Percentiles rank a stretch among this genome's conserved stretches.
phyloP scores from a whole-genome alignment of 192 early-diverging fungal species.

The Martensiomyces pterosporus region DNA sequence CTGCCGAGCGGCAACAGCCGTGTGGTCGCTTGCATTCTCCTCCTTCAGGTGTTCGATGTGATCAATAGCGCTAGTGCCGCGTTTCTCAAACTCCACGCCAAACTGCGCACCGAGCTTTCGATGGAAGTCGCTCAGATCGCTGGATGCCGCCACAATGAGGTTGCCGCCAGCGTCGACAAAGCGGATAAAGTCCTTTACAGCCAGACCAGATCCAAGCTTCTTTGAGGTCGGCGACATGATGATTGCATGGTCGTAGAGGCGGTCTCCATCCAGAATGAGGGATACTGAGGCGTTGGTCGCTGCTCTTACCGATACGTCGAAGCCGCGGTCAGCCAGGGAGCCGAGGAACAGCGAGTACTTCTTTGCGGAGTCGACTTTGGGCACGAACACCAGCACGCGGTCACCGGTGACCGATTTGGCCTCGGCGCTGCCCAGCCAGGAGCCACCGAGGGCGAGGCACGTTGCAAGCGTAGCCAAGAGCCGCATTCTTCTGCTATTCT shows the following conservation, averaged over 20 bases:
- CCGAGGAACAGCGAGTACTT: constrained; percentile 53
- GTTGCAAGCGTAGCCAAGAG: constrained; percentile 6
- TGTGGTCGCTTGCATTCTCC: constrained; percentile 49
- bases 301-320: constrained; percentile 53
- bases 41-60: constrained; percentile 54
- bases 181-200: constrained; percentile 61
- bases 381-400: constrained; percentile 67
- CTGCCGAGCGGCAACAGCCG: constrained; percentile 53
- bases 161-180: constrained; percentile 93
- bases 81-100: constrained; percentile 78
- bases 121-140: constrained; percentile 60
- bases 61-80: constrained; percentile 68
- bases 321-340: constrained; percentile 49
- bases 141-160: constrained; percentile 67
- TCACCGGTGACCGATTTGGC: constrained; percentile 64
- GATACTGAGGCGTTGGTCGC: constrained; percentile 52
- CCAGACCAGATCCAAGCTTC: constrained; percentile 54
- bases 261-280: constrained; percentile 59
- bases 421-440: constrained; percentile 14
- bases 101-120: constrained; percentile 88
- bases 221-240: constrained; percentile 74
- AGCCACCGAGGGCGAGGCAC: constrained; percentile 10
- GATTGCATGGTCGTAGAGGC: constrained; percentile 75
- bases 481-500: constrained; percentile 13
- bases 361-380: constrained; percentile 42